phyloP scores from a whole-genome alignment of 768 basidiomycete genomes.

The Clavulina sp. region DNA sequence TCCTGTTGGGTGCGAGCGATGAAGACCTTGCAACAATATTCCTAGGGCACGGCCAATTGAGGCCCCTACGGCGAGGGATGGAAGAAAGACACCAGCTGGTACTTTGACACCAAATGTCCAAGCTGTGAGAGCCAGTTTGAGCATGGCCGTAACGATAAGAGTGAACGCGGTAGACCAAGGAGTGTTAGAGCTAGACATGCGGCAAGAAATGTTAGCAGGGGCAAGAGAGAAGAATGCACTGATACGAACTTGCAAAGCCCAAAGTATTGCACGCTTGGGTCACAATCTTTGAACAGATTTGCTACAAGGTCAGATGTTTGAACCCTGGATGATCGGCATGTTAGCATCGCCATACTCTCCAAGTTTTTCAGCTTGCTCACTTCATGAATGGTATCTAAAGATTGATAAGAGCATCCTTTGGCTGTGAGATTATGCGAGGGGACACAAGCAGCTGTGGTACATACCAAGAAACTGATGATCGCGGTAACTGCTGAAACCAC shows the following conservation, averaged over 20 bases:
- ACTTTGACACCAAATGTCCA: conserved; percentile 74
- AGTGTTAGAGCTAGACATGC: conserved; percentile 31
- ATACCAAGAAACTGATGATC: conserved; percentile 49
- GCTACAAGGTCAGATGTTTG: conserved; percentile 66
- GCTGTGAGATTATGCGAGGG: no score
- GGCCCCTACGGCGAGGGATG: conserved; percentile 59
- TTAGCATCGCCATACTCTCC: no score
- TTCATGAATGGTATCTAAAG: conserved; percentile 47
- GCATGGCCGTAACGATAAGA: conserved; percentile 38
- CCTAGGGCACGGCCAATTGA: conserved; percentile 56
- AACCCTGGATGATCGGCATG: conserved; percentile 37
- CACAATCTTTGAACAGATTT: conserved; percentile 72
- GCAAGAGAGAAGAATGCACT: not conserved
- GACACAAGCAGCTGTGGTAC: not conserved
- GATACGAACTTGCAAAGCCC: conserved; percentile 60
- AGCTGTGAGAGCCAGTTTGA: conserved; percentile 46
- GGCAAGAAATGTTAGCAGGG: not conserved
- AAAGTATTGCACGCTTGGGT: conserved; percentile 47
- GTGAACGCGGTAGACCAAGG: conserved; percentile 52
- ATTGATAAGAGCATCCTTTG: not conserved
- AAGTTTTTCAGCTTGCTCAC: conserved; percentile 20
- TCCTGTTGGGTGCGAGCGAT: conserved; percentile 44
- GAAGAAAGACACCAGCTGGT: conserved; percentile 60
- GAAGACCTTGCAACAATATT: conserved; percentile 48
- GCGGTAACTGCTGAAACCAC: conserved; percentile 46